Conservation (phyloP, 768 basidiomycete genomes). For the Vishniacozyma victoriae region DNA sequence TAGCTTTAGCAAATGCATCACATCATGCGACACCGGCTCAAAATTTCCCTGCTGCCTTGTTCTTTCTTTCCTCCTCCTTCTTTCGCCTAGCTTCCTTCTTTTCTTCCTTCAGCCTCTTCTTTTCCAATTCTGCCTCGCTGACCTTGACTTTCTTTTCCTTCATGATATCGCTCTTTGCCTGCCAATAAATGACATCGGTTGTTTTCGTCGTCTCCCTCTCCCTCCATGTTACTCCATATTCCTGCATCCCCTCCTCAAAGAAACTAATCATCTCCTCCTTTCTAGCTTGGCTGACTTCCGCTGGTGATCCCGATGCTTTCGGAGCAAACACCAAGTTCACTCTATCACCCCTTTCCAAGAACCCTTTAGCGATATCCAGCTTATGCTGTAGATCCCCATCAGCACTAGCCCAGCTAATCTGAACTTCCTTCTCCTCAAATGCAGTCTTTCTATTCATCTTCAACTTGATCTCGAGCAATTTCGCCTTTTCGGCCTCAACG, state of each 20-base stretch:
- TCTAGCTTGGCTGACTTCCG: conserved; percentile 9
- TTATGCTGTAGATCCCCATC: conserved; percentile 39
- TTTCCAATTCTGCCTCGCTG: conserved; percentile 19
- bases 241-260: conserved; percentile 29
- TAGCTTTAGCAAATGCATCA: too few species aligned
- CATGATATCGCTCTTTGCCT: conserved; percentile 12
- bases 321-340: conserved; percentile 37
- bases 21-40: too few species aligned
- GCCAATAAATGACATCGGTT: conserved; percentile 16
- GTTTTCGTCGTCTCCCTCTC: conserved; percentile 28
- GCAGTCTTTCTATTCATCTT: conserved; percentile 18
- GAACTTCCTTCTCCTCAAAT: conserved; percentile 38
- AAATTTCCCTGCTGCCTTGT: conserved; percentile 12
- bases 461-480: conserved; percentile 20
- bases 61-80: conserved; percentile 34
- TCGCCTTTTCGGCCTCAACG: conserved; percentile 18
- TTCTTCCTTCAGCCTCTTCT: conserved; percentile 29
- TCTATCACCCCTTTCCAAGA: conserved; percentile 37
- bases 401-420: conserved; percentile 42
- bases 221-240: conserved; percentile 27
- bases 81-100: conserved; percentile 33
- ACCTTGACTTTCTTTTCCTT: conserved; percentile 23
- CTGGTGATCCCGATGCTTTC: conserved; percentile 9
- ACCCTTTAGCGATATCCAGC: conserved; percentile 17
- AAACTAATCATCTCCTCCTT: conserved; percentile 25